A percentile compares a stretch with the other conserved stretches of the same genome.
Conservation (phyloP, 352 stramenopile species). For the Phytophthora rubi region DNA sequence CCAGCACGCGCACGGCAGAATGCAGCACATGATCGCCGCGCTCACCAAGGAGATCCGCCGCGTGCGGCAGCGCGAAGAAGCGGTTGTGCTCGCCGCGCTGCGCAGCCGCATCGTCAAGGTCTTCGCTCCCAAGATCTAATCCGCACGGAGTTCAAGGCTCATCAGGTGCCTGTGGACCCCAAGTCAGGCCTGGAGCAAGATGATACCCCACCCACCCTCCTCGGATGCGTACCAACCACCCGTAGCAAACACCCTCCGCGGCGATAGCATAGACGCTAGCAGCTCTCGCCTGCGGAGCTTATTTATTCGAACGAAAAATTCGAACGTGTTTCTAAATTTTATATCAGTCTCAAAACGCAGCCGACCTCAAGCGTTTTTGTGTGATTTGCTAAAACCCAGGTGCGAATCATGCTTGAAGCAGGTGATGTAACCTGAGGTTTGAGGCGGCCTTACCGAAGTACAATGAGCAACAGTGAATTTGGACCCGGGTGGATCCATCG, state of each 20-base stretch:
- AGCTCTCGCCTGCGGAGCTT: constrained; percentile 10
- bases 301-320: constrained; percentile 40
- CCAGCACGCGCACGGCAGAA: constrained; percentile 40
- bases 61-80: constrained; percentile 56
- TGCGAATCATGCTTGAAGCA: too few species aligned
- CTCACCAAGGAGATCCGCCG: constrained; percentile 50
- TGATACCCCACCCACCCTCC: too few species aligned
- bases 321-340: constrained; percentile 22
- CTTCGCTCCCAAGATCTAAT: constrained; percentile 49
- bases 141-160: constrained; percentile 1
- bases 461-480: too few species aligned
- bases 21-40: constrained; percentile 49
- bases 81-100: constrained; percentile 57
- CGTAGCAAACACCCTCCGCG: not conserved
- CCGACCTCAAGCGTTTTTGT: too few species aligned
- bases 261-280: constrained; percentile 25
- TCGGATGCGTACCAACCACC: constrained; percentile 23
- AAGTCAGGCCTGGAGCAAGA: too few species aligned
- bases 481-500: too few species aligned
- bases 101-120: constrained; percentile 63
- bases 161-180: too few species aligned
- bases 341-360: too few species aligned
- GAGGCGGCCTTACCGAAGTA: too few species aligned
- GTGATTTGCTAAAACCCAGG: not conserved
- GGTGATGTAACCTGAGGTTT: too few species aligned